Percentiles rank a stretch among this genome's conserved stretches.
These are phyloP conservation scores for Malassezia psittaci DNA, from an alignment of 1,284 basidiomycete species.

Conservation along the genomic window DNA sequence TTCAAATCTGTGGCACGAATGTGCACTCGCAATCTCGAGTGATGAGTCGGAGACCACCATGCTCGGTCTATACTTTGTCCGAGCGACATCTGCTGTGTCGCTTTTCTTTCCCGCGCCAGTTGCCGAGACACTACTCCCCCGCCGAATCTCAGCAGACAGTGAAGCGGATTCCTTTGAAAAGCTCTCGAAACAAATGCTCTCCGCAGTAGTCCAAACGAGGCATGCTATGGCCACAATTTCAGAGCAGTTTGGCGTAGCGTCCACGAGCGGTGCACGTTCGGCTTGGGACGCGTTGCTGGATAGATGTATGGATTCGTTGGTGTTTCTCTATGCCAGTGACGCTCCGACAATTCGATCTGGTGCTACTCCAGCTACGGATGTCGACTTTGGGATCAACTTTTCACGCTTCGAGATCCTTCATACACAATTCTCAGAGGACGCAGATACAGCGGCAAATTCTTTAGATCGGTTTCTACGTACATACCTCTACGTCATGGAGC, in stretches of 20 bases:
- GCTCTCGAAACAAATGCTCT: background rate
- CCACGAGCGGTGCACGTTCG: background rate
- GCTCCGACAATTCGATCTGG: background rate
- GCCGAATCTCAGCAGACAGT: background rate
- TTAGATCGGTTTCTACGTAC: conserved; percentile 3
- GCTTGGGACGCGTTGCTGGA: background rate
- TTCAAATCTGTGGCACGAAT: conserved; percentile 4
- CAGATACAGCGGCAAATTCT: background rate
- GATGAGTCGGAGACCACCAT: background rate
- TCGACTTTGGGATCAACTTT: background rate
- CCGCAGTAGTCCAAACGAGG: conserved; percentile 2
- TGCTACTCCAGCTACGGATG: background rate
- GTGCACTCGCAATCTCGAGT: conserved; percentile 2
- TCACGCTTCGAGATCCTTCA: conserved; percentile 15
- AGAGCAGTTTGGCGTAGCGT: background rate
- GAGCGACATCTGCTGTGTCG: conserved; percentile 5
- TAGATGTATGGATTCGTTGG: background rate
- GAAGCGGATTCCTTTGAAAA: background rate
- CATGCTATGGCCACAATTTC: conserved; percentile 3
- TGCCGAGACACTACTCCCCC: conserved; percentile 1
- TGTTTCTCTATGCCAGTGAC: conserved; percentile 1
- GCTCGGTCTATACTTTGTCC: conserved; percentile 6
- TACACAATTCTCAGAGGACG: conserved; percentile 2
- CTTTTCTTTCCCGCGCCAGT: conserved; percentile 12
- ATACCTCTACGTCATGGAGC: background rate